Base-by-base conservation (phyloP, 345 rosid species). In the Eucalyptus microcorys region DNA sequence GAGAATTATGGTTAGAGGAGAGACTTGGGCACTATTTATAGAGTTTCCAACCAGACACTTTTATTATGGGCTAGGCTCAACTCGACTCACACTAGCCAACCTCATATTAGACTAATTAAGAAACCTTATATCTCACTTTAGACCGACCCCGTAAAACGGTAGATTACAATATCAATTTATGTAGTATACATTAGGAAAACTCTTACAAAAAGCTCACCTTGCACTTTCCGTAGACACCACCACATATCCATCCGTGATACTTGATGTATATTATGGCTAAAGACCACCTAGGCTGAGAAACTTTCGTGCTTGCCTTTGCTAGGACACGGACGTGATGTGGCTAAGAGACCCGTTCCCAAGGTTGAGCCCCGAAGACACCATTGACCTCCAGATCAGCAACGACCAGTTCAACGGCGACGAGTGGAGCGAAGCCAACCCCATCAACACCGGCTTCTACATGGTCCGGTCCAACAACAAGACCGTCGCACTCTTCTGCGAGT, bases 381-480 rank as follows among this genome's bases (percentile, higher is more conserved):
- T 87, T 10, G 93, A 93, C 87, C 86, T 93, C 30, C 94, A 93
- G 24, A 88, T 93, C 24, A 90, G 92, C 42, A 90, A 90, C 3
- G 91, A 93, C 68, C 71, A 26, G 9, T 90, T 90, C 91, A 88
- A 89, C 16, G 91, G 92, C 17, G 64, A 91, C n/a, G 87, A 88
- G 30, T 76, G 87, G 89, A 89, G 92, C 42, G 79, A 87, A 10
- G 49, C 49, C 26, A 92, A 95, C 85, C 50, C 87, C 3, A 93
- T 97, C 89, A 97, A 97, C 92, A 95, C 97, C 0, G 98, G 99
- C 3, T 95, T 96, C 91, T 97, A 94, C 92, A 91, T 91, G 89
- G 88, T 95, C 85, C 88, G 87, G 71, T 95, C 98, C 8, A 97
- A 94, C 92, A 94, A 95, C 92, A 94, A 88, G 86, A 95, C 97